phyloP scores from a whole-genome alignment of 495 filamentous ascomycete species.

The Lichina pygmaea region DNA sequence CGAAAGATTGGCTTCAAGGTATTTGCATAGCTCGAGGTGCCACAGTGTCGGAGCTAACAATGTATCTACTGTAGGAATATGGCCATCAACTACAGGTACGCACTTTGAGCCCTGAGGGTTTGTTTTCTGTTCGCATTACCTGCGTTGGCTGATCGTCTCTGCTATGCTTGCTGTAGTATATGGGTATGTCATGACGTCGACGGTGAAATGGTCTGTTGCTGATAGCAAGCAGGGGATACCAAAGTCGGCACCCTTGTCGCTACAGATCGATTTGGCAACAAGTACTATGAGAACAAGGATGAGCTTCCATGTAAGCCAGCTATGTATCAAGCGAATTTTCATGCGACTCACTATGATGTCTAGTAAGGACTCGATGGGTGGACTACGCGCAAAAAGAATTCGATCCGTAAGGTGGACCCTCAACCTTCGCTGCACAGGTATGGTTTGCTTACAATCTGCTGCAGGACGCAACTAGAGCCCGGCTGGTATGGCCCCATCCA shows the following conservation, averaged over 20 bases:
- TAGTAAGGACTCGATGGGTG: slow-evolving; percentile 93
- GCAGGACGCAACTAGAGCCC: too few species aligned
- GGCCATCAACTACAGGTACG: slow-evolving; percentile 78
- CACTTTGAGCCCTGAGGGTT: neutral
- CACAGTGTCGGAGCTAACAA: slow-evolving; percentile 13
- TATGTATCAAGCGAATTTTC: neutral
- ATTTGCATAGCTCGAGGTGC: slow-evolving; percentile 6
- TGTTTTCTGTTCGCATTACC: too few species aligned
- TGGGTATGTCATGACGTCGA: slow-evolving; percentile 26
- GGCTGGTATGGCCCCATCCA: neutral
- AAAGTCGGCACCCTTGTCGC: slow-evolving; percentile 79
- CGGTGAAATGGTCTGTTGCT: slow-evolving; percentile 2
- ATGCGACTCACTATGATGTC: slow-evolving; percentile 6
- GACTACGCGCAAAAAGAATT: slow-evolving; percentile 78
- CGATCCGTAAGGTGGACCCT: slow-evolving; percentile 38
- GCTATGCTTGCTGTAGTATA: slow-evolving; percentile 33
- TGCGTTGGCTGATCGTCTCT: too few species aligned
- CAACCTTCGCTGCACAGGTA: too few species aligned
- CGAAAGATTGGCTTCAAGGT: slow-evolving; percentile 74
- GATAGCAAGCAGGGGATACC: slow-evolving; percentile 49
- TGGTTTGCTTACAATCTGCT: too few species aligned
- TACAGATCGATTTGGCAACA: slow-evolving; percentile 79
- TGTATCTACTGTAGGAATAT: slow-evolving; percentile 33
- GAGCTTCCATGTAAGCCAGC: slow-evolving; percentile 62
- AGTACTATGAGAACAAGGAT: slow-evolving; percentile 86